A percentile compares a stretch with the other conserved stretches of the same genome.
phyloP scores from a whole-genome alignment of 2,329 filamentous ascomycete species.

The Beauveria brongniartii region DNA sequence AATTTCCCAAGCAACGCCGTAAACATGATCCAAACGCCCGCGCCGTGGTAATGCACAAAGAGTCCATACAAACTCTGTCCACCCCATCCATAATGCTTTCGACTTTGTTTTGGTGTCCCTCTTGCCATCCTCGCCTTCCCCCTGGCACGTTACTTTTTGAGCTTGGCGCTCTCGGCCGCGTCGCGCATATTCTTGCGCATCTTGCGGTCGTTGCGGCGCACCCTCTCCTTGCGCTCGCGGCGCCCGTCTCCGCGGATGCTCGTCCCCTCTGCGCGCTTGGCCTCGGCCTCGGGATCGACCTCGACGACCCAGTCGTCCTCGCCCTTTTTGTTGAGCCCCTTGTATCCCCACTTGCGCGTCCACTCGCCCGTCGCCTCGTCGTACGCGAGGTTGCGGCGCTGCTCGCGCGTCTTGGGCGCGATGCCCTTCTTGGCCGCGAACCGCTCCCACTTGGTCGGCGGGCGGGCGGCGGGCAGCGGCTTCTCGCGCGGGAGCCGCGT shows the following conservation, averaged over 20 bases:
- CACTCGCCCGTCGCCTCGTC: conserved; percentile 81
- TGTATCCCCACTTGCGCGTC: conserved; percentile 92
- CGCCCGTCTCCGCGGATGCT: conserved; percentile 54
- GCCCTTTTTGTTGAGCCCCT: conserved; percentile 77
- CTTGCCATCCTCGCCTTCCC: not conserved
- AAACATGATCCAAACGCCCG: conserved; percentile 9
- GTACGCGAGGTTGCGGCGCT: conserved; percentile 66
- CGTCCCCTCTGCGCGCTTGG: conserved; percentile 52
- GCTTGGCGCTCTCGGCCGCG: conserved; percentile 19
- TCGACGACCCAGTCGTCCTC: conserved; percentile 87
- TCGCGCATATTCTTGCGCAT: conserved; percentile 58
- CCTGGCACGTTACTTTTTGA: not conserved
- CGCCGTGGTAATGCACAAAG: not conserved
- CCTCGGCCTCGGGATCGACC: conserved; percentile 71
- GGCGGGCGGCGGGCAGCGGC: conserved; percentile 71
- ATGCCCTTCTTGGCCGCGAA: conserved; percentile 98
- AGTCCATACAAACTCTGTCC: not conserved
- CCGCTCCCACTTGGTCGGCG: conserved; percentile 87
- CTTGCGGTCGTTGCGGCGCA: conserved; percentile 62
- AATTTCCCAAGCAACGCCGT: not conserved
- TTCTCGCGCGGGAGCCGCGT: conserved; percentile 84
- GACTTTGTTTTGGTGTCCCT: not conserved
- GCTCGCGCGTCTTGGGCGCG: conserved; percentile 74
- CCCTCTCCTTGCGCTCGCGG: conserved; percentile 57
- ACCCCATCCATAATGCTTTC: not conserved